phyloP scores from a whole-genome alignment of 148 eudicot genomes.

The Vaccinium corymbosum region DNA sequence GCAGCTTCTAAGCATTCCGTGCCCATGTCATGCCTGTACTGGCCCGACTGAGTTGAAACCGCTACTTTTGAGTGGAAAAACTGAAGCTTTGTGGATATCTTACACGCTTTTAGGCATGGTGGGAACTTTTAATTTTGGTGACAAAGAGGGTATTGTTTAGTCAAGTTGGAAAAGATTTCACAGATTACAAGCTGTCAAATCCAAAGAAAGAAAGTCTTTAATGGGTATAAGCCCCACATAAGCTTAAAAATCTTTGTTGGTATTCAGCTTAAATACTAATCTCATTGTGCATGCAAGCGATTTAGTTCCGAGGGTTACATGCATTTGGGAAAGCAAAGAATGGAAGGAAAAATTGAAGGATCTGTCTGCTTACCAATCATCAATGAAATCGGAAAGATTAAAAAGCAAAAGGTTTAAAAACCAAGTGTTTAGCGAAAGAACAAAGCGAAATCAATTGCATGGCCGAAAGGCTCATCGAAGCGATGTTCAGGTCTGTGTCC shows the following conservation, averaged over 20 bases:
- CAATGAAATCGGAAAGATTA: neutral
- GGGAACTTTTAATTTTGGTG: neutral
- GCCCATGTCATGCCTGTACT: neutral
- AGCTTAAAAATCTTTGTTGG: neutral
- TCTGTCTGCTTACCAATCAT: neutral
- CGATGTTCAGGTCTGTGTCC: neutral
- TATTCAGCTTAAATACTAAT: neutral
- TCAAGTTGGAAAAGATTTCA: neutral
- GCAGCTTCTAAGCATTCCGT: neutral
- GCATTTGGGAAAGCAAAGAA: neutral
- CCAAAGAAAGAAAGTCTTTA: neutral
- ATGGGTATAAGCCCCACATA: neutral
- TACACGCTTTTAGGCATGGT: too few relatives aligned
- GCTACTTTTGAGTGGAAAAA: neutral
- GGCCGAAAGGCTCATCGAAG: conserved; percentile 6
- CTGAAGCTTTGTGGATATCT: neutral
- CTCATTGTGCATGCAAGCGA: neutral
- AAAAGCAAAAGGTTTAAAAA: neutral
- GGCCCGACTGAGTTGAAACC: neutral
- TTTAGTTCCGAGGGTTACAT: neutral
- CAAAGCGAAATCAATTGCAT: neutral
- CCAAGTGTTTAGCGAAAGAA: neutral
- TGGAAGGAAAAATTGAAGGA: neutral
- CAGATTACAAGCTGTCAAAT: neutral
- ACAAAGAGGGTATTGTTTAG: neutral